Evolutionary conservation across 2,329 filamentous ascomycete genomes (phyloP).

Genomic region (Botrytis pseudocinerea): DNA sequence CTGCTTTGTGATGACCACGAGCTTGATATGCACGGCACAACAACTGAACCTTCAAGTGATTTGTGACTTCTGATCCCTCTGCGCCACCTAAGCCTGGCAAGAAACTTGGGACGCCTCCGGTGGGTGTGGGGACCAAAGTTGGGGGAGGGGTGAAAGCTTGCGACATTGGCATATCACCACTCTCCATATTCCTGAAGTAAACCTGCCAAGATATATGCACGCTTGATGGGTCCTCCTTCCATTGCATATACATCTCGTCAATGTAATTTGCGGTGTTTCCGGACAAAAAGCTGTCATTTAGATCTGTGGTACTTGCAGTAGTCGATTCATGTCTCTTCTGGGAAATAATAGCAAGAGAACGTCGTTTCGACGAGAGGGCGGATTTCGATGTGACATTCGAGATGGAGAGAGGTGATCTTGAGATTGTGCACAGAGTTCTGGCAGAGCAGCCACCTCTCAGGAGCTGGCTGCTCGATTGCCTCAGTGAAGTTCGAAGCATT

Average conservation of each 20-base stretch:
- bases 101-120: conserved; percentile 73
- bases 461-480: conserved; percentile 65
- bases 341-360: conserved; percentile 47
- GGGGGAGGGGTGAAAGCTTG: conserved; percentile 96
- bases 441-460: conserved; percentile 53
- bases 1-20: conserved; percentile 96
- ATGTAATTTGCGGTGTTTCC: conserved; percentile 98
- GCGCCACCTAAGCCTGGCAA: conserved; percentile 68
- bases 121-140: conserved; percentile 80
- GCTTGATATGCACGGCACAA: conserved; percentile 97
- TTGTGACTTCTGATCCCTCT: conserved; percentile 80
- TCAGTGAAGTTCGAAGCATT: conserved; percentile 73
- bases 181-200: conserved; percentile 99
- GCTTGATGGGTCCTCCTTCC: conserved; percentile 89
- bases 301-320: conserved; percentile 62
- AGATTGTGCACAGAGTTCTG: conserved; percentile 39
- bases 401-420: conserved; percentile 47
- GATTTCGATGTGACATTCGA: conserved; percentile 42
- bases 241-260: conserved; percentile 99
- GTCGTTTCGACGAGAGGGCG: conserved; percentile 49
- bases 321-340: conserved; percentile 58
- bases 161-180: conserved; percentile 94
- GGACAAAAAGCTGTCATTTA: conserved; percentile 93
- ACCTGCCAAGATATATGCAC: conserved; percentile 99
- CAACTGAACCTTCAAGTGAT: conserved; percentile 97